Base-by-base conservation (phyloP, 345 rosid genomes). In the Lepidium sativum region DNA sequence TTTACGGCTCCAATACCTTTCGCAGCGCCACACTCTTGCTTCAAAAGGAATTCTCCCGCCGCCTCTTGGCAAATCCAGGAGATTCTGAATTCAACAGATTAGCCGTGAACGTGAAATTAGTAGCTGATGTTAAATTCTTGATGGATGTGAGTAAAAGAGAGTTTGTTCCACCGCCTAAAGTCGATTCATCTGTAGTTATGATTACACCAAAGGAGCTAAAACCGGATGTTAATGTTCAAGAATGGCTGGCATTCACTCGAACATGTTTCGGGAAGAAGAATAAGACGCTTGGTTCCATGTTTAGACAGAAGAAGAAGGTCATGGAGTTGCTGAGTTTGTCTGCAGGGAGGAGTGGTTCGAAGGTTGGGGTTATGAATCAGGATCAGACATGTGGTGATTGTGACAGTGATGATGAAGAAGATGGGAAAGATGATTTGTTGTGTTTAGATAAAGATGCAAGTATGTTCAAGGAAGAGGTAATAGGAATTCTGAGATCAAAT, bases 141-240 rank as follows among this genome's bases (percentile, higher is more conserved):
- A 86, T 94, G 97, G 83, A 90, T 18, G 99, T 90, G 43, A 90
- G 95, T 77, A 94, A 85, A 82, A 82, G 96, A 75, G 96, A 90
- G 67, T 90, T 90, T 72, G 68, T 81, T 65, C 99, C 99, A 14
- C 70, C 77, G 6, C 99, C 99, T 16, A 88, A 85, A 74, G 97
- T 94, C 0, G 97, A 90, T 74, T 94, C 99, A 9, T 94, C 91
- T 0, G 88, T 88, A 1, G 89, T 94, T 6, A 75, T 80, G 4
- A 84, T 94, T 74, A 83, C 70, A 42, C 99, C 97, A 5, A 94
- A 88, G 70, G 70, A 73, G 11, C 62, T 83, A n/a, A 70, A 80
- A 49, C 95, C 89, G 0, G 48, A 54, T n/a, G 86, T 86, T 33
- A 61, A 83, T 74, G 67, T 90, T 10, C 81, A 75, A 3, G 95